Evolutionary conservation across 768 basidiomycete species (phyloP), one percentile per base, ranked within the genome.

Genomic region (Astraeus odoratus): DNA sequence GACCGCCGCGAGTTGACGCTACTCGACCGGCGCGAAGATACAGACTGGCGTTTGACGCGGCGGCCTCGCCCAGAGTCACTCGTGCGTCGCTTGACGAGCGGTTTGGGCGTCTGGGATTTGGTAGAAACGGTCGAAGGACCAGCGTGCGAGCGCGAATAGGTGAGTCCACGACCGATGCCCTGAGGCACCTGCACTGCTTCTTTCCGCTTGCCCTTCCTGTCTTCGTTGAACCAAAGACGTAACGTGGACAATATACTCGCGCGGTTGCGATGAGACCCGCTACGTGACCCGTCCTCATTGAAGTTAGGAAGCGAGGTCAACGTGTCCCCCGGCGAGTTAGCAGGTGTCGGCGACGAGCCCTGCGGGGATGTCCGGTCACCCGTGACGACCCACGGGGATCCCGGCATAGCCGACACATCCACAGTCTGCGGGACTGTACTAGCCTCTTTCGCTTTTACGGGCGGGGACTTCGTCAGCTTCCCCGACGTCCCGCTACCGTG

Each of bases 161-260:
- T 51, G 22, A 55, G 45, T 30, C 52, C 55, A 24, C 51, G 57
- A 24, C 35, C 50, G 51, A 42, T 56, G 49, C 48, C 47, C 33
- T 52, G 65, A 16, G 41, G 42, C 41, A 47, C 54, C 31, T 53
- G 52, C 0, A 31, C 33, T 20, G 30, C 40, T 34, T 78, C 81
- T 63, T 86, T 87, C 42, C 86, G 76, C 67, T 94, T 95, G 4
- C 90, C 83, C 59, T 89, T 92, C 52, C 76, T 74, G 51, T 93
- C 93, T 49, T 96, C 92, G 48, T 91, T 80, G 66, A 97, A 95
- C 89, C 94, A 92, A 50, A 83, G 73, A 36, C 89, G 77, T 67
- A 98, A 91, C 5, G 90, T 78, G 3, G 84, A 81, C 39, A 97
- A 68, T 23, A 98, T 61, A 58, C 86, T 91, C 7, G 88, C 86